phyloP scores from a whole-genome alignment of 805 yeast genomes.

The Yamadazyma akitaensis region DNA sequence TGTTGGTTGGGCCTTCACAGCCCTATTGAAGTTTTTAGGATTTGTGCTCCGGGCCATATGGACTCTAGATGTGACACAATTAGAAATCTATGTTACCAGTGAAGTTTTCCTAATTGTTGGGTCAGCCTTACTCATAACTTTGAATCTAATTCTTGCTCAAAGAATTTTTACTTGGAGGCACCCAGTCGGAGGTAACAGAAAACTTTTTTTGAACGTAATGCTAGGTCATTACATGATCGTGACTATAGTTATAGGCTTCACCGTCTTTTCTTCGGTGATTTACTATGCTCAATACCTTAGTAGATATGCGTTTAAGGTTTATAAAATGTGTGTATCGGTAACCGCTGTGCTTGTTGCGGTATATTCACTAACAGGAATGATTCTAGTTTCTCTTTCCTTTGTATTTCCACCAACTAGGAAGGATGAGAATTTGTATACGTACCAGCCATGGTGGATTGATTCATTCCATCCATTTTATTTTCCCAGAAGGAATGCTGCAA shows the following conservation, averaged over 20 bases:
- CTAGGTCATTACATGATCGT: constrained; percentile 50
- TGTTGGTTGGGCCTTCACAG: constrained; percentile 50
- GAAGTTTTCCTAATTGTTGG: constrained; percentile 56
- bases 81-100: constrained; percentile 54
- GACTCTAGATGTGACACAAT: constrained; percentile 45
- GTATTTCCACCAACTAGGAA: constrained; percentile 44
- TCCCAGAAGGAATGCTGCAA: constrained; percentile 52
- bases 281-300: constrained; percentile 59
- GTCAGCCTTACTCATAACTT: constrained; percentile 50
- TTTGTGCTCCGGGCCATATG: constrained; percentile 55
- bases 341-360: constrained; percentile 48
- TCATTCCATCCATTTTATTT: constrained; percentile 57
- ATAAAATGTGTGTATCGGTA: constrained; percentile 52
- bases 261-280: constrained; percentile 57
- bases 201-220: constrained; percentile 50
- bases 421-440: constrained; percentile 51
- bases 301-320: constrained; percentile 42
- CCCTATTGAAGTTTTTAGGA: constrained; percentile 52
- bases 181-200: constrained; percentile 60
- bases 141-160: constrained; percentile 64
- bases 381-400: constrained; percentile 48
- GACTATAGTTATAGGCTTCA: constrained; percentile 53
- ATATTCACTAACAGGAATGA: constrained; percentile 53
- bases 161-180: constrained; percentile 75
- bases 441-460: constrained; percentile 79